Evolutionary conservation across 805 yeast genomes (phyloP).

Genomic region (Candida jianshihensis): DNA sequence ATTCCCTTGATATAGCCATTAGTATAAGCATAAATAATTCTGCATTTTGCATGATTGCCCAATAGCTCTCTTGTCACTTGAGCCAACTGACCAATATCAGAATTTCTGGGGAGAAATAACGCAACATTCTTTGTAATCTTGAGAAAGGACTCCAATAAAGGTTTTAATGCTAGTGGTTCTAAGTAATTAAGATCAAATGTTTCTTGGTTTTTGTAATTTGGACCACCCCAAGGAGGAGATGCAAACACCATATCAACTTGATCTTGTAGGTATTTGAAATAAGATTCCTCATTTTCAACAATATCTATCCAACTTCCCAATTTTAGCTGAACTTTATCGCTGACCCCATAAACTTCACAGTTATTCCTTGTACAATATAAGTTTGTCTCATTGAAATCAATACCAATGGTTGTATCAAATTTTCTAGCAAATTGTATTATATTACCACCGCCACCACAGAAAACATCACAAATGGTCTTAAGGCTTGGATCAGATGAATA

Average conservation of each 20-base stretch:
- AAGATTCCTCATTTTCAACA: slow-evolving; percentile 14
- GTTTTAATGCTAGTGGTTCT: slow-evolving; percentile 42
- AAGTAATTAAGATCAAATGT: slow-evolving; percentile 40
- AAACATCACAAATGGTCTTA: slow-evolving; percentile 50
- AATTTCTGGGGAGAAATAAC: slow-evolving; percentile 58
- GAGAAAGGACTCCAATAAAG: slow-evolving; percentile 36
- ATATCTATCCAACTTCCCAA: slow-evolving; percentile 39
- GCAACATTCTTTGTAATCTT: slow-evolving; percentile 42
- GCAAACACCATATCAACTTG: slow-evolving; percentile 51
- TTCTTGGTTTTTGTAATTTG: slow-evolving; percentile 38
- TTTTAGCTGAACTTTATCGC: slow-evolving; percentile 40
- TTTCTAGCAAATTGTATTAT: slow-evolving; percentile 62
- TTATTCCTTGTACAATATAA: slow-evolving; percentile 63
- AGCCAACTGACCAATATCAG: slow-evolving; percentile 45
- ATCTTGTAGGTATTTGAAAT: slow-evolving; percentile 1
- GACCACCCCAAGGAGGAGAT: slow-evolving; percentile 93
- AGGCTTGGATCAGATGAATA: slow-evolving; percentile 45
- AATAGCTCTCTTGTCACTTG: slow-evolving; percentile 37
- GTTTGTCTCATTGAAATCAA: slow-evolving; percentile 56
- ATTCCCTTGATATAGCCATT: slow-evolving; percentile 46
- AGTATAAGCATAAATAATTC: slow-evolving; percentile 37
- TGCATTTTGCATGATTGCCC: slow-evolving; percentile 37
- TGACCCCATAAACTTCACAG: slow-evolving; percentile 53
- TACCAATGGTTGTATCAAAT: slow-evolving; percentile 51
- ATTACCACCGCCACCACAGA: slow-evolving; percentile 89